Evolutionary conservation across 164 flowering plant genomes (phyloP), one percentile per base, ranked within the genome.

Genomic region (Vitis vinifera): DNA sequence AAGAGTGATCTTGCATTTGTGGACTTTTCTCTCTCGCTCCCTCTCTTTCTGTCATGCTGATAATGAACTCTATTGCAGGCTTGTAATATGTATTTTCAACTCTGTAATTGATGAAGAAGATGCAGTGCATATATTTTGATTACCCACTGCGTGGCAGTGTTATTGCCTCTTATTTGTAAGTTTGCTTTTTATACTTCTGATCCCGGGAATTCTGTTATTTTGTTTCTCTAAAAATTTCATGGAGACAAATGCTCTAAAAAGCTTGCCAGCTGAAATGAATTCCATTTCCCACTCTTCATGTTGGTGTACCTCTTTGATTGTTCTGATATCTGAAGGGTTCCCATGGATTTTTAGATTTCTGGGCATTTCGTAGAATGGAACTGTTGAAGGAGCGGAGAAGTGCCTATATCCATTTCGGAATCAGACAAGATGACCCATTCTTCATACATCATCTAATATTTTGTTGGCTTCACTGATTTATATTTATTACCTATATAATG

Each of bases 71-170:
- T 68, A 60, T 56, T 78, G 80, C 88, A 87, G 91, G 80, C 75
- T 87, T 51, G 73, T 75, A 7, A 14, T 83, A 55, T 59, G 86
- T 4, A 69, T 75, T 16, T 70, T 83, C 76, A 65, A 73, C 67
- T 64, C 81, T 55, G 62, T 85, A 37, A 65, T 68, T 27, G 81
- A 73, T 56, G 84, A 73, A 19, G 86, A 75, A 50, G 85, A 80
- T 14, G 83, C 70, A 9, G 62, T 75, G 57, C 80, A 68, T 47
- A 3, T 74, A 50, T 78, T 72, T 59, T 82, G 77, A 76, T 64
- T 47, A 3, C 55, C 15, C 52, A 49, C 17, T 13, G 37, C 50
- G 17, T 64, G 23, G 56, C 37, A 55, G 51, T 47, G 8, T 30
- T 37, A 37, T 37, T 37, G 44, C 44, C 44, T 3, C 44, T 37